phyloP scores from a whole-genome alignment of 2,329 filamentous ascomycete genomes.

The Phyllachora maydis region DNA sequence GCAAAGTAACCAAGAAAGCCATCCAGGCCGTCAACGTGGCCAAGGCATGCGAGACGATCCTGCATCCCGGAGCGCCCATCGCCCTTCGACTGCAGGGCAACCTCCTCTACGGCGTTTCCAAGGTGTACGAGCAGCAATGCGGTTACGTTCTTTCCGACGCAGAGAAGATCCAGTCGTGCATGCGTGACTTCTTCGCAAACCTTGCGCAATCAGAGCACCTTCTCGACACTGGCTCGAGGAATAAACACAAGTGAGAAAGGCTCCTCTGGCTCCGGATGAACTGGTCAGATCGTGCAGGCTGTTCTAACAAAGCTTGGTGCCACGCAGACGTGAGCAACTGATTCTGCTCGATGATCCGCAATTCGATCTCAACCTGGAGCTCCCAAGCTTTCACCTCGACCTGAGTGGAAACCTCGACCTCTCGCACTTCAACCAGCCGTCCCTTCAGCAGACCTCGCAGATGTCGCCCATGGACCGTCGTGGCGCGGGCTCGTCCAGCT shows the following conservation, averaged over 20 bases:
- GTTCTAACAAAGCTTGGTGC: too few relatives aligned
- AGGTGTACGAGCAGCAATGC: slow-evolving; percentile 76
- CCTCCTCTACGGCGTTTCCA: slow-evolving; percentile 66
- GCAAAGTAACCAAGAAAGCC: slow-evolving; percentile 62
- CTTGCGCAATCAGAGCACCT: background rate
- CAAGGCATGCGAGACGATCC: slow-evolving; percentile 77
- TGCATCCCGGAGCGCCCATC: slow-evolving; percentile 61
- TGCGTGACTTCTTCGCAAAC: slow-evolving; percentile 50
- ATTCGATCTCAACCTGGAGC: slow-evolving; percentile 47
- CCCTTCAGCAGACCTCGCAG: too few relatives aligned
- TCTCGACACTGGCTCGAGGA: too few relatives aligned
- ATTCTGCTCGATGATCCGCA: slow-evolving; percentile 64
- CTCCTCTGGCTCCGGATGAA: too few relatives aligned
- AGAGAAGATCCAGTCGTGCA: slow-evolving; percentile 51
- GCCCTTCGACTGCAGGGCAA: slow-evolving; percentile 79
- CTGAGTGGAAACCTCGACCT: too few relatives aligned
- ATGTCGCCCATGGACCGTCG: too few relatives aligned
- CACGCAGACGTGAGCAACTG: slow-evolving; percentile 50
- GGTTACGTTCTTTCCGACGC: slow-evolving; percentile 68
- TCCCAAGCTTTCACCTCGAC: too few relatives aligned
- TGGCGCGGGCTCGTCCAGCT: too few relatives aligned
- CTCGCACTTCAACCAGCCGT: too few relatives aligned
- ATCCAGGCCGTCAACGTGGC: slow-evolving; percentile 76
- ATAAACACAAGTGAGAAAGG: slow-evolving; percentile 4
- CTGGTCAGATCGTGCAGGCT: too few relatives aligned